Conservation (phyloP, 148 eudicot genomes). For the Silene uniflora region DNA sequence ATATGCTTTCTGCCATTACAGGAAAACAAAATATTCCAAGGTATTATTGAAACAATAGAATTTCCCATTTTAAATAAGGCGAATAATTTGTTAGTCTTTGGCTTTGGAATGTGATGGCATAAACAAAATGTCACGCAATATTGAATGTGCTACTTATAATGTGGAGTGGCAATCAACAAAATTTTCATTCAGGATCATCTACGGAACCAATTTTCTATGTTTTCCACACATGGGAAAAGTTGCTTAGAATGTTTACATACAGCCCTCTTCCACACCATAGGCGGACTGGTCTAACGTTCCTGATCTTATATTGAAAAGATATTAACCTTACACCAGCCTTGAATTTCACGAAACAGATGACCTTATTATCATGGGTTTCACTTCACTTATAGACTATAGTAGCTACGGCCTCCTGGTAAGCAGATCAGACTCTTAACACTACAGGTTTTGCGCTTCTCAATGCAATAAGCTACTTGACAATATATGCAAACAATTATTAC, state of each 20-base stretch:
- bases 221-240: not conserved
- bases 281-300: not conserved
- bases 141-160: not conserved
- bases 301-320: not conserved
- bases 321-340: not conserved
- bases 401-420: not conserved
- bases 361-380: constrained; percentile 4
- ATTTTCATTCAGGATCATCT: not conserved
- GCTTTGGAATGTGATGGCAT: not conserved
- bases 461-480: not conserved
- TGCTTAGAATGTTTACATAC: not conserved
- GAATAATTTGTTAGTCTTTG: not conserved
- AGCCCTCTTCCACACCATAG: not conserved
- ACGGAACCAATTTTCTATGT: not conserved
- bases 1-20: constrained; percentile 56
- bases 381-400: not conserved
- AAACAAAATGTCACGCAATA: not conserved
- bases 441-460: not conserved
- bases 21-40: not conserved
- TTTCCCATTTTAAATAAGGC: not conserved
- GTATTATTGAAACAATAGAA: not conserved
- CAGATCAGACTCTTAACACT: not conserved
- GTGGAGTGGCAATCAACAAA: not conserved
- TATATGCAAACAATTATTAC: not conserved
- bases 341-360: not conserved